Base-by-base conservation (phyloP, 352 stramenopile species). In the Phytophthora fragariae region DNA sequence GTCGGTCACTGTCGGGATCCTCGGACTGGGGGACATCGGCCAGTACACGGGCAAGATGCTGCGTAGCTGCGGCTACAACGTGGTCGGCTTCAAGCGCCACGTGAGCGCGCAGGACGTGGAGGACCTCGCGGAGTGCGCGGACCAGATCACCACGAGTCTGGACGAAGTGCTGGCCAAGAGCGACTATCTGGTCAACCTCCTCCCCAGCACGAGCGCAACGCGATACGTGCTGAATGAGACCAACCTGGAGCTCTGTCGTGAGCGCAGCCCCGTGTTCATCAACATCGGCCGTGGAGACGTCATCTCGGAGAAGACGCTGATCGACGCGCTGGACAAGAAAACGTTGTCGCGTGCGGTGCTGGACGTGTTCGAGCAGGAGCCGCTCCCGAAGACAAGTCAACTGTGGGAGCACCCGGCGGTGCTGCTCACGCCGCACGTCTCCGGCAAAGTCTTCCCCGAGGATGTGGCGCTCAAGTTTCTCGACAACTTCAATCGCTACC, bases 271-370 rank as follows among this genome's bases (percentile, higher is more conserved):
- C 17, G 84, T 96, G 57, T 89, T 98, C 61, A 84, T 97, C 72
- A 97, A 97, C 73, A 89, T 95, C 60, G 92, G 92, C 4, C 85
- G 91, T 52, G 92, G 92, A 12, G 91, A 98, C 66, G 75, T 98
- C 4, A 83, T 96, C 57, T 69, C 72, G 21, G 88, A 96, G 68
- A 52, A 50, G 33, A 72, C 73, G 47, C 71, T 98, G 57, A 3
- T 97, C 29, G 27, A 72, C 6, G 83, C 89, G 44, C 75, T 98
- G 21, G 84, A 97, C 69, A 63, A 80, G 1, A 41, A 77, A 1
- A 84, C 79, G 50, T 71, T 98, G 44, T 89, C 84, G 31, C 72
- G 67, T n/a, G 84, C 84, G 4, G 84, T 90, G 63, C 75, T 93
- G 39, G 86, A 93, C 54, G 84, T 91, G 52, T 85, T 90, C 49